These are phyloP conservation scores for Tetraselmis striata DNA, from an alignment of 139 green algal genomes.

Conservation along the genomic window DNA sequence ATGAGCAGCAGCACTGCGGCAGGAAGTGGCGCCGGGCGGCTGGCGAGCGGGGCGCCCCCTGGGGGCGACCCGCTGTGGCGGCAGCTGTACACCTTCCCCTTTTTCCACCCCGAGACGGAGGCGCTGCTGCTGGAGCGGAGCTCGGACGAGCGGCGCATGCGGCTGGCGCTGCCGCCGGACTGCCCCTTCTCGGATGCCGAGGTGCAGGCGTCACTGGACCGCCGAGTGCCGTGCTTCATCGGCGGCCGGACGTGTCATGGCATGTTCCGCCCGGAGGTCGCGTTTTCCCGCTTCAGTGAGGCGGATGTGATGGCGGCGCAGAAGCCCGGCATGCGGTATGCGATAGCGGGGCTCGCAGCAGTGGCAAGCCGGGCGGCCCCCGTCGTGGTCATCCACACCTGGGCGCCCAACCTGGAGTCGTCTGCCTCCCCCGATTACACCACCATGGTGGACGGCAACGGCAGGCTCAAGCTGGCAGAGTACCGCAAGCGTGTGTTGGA, in stretches of 20 bases:
- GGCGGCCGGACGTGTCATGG: too few relatives aligned
- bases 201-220: background rate
- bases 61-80: too few relatives aligned
- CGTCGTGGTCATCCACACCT: background rate
- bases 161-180: background rate
- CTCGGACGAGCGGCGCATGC: background rate
- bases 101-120: background rate
- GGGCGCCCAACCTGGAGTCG: background rate
- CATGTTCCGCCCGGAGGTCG: too few relatives aligned
- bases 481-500: background rate
- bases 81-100: background rate
- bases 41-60: too few relatives aligned
- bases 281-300: background rate
- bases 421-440: background rate
- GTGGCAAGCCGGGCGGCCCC: background rate
- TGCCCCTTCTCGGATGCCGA: background rate
- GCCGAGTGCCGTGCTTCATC: background rate
- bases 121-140: background rate
- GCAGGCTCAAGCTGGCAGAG: background rate
- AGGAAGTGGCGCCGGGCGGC: too few relatives aligned
- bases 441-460: background rate
- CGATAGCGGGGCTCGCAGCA: background rate
- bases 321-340: background rate
- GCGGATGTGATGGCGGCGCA: background rate
- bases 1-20: too few relatives aligned